Conservation (phyloP, 345 rosid genomes). For the Jatropha curcas region DNA sequence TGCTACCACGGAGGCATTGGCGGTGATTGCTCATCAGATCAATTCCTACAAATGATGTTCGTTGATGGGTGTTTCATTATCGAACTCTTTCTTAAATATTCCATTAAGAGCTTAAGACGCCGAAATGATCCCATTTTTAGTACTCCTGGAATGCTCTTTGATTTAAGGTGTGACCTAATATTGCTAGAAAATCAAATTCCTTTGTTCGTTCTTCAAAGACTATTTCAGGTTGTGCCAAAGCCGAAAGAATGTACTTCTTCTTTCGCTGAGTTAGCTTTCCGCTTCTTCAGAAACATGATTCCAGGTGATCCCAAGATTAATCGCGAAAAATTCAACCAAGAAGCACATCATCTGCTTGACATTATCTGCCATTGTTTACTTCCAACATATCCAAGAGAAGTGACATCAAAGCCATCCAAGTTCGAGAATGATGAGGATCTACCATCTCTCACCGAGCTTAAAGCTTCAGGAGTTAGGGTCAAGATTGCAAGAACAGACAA, state of each 20-base stretch:
- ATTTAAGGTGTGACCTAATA: conserved; percentile 43
- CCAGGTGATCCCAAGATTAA: conserved; percentile 40
- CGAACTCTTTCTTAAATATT: conserved; percentile 44
- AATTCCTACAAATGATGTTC: conserved; percentile 46
- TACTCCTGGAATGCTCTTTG: conserved; percentile 41
- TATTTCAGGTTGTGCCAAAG: conserved; percentile 42
- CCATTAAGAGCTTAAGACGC: conserved; percentile 37
- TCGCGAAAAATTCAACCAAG: conserved; percentile 43
- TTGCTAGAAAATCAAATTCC: conserved; percentile 65
- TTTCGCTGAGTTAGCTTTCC: conserved; percentile 45
- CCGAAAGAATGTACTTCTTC: conserved; percentile 34
- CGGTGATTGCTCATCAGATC: conserved; percentile 13
- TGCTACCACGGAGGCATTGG: conserved; percentile 26
- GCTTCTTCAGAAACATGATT: conserved; percentile 48
- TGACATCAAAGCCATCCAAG: background rate
- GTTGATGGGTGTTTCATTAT: conserved; percentile 52
- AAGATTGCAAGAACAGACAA: conserved; percentile 30
- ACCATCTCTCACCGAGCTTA: conserved; percentile 27
- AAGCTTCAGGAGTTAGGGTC: conserved; percentile 33
- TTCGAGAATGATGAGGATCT: background rate
- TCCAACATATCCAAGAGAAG: conserved; percentile 34
- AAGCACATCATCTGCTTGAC: conserved; percentile 54
- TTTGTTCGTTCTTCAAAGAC: conserved; percentile 42
- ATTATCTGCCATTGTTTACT: conserved; percentile 50
- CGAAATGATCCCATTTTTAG: conserved; percentile 46